Evolutionary conservation across 1,139 yeast genomes (phyloP), one percentile per base, ranked within the genome.

Genomic region (Sugiyamaella novakii): DNA sequence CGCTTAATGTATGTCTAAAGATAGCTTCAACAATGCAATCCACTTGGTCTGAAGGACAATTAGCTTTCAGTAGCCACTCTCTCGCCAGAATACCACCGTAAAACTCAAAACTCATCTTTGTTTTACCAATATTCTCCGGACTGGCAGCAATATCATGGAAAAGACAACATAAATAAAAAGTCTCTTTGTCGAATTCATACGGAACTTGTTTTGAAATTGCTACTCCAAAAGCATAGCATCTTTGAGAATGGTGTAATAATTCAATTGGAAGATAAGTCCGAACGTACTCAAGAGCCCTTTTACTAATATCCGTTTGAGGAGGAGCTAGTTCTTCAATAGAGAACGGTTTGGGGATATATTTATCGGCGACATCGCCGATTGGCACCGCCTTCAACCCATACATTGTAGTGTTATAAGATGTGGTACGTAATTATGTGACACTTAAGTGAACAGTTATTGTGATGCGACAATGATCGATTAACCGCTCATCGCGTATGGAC

Each of bases 61-160:
- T 33, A 40, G 22, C 25, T 11, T 17, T 14, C n/a, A 28, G n/a
- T 14, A 40, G 18, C 43, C 43, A 40, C 15, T 54, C 53, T 7
- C 54, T 44, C 10, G 57, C 54, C 21, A 52, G 29, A 6, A 52
- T 24, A 7, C 54, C 58, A 11, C 57, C 58, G 27, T 51, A 54
- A 28, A 54, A 54, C 40, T 54, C 58, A 50, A 54, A 54, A 38
- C 54, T 48, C 47, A 54, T 50, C 47, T 54, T 54, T 12, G 58
- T 54, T 2, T 49, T 53, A 3, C 33, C 34, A 36, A 50, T 47
- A 42, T 54, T 50, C 45, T 45, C 44, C 17, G 47, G 52, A 10
- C 50, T 52, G 12, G 57, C 46, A 25, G 52, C 58, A 17, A 54
- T 50, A 40, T 54, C 57, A 31, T 54, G 58, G 22, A 54, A 41